A percentile compares a stretch with the other conserved stretches of the same genome.
phyloP scores from a whole-genome alignment of 2,329 filamentous ascomycete species.

The Thermoascus crustaceus region DNA sequence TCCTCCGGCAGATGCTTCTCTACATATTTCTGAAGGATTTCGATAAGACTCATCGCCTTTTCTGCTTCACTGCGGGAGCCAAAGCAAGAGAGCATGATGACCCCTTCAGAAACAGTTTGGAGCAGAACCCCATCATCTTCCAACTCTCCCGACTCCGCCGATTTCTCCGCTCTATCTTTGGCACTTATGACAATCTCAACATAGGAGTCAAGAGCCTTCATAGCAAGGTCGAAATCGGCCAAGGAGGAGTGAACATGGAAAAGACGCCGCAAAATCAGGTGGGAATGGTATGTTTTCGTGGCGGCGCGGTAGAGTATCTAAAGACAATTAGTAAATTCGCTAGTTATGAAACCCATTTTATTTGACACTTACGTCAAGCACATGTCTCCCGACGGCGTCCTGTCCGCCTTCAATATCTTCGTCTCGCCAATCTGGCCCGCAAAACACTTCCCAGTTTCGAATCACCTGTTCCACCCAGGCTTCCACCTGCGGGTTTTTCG shows the following conservation, averaged over 20 bases:
- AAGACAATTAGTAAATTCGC: conserved; percentile 10
- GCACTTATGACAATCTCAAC: conserved; percentile 78
- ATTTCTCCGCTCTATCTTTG: conserved; percentile 74
- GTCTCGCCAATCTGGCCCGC: conserved; percentile 71
- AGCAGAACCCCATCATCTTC: conserved; percentile 73
- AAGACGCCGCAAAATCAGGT: conserved; percentile 72
- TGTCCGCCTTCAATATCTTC: conserved; percentile 75
- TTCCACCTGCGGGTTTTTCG: conserved; percentile 72
- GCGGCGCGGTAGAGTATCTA: conserved; percentile 81
- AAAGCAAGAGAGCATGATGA: conserved; percentile 74
- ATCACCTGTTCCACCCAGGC: conserved; percentile 71
- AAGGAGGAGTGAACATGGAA: conserved; percentile 82
- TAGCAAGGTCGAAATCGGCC: conserved; percentile 84
- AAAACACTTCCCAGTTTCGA: conserved; percentile 75
- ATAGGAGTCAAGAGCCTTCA: conserved; percentile 88
- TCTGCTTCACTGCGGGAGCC: conserved; percentile 67
- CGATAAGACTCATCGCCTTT: conserved; percentile 64
- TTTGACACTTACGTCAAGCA: conserved; percentile 54
- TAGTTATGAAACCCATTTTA: not conserved
- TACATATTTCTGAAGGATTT: conserved; percentile 67
- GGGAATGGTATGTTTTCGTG: conserved; percentile 92
- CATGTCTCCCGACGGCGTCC: conserved; percentile 62
- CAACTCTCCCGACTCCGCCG: conserved; percentile 54
- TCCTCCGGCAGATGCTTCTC: conserved; percentile 45
- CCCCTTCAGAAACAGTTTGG: conserved; percentile 69